Evolutionary conservation across 2,329 filamentous ascomycete genomes (phyloP), one percentile per base, ranked within the genome.

Genomic region (Fusarium concolor): DNA sequence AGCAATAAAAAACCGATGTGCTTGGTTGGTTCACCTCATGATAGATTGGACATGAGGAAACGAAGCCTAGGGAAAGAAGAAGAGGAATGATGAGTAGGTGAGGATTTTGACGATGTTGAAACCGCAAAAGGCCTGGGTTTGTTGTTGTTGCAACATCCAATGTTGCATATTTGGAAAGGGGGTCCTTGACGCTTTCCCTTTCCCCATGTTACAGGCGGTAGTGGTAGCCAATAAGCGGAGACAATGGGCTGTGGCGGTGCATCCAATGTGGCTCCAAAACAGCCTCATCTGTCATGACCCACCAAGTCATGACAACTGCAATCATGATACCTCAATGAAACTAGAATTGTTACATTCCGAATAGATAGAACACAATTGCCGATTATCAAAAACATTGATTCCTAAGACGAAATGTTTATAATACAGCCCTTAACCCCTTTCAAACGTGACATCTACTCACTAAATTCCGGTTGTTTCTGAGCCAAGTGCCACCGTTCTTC

Each of bases 11-110:
- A 49, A 45, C 41, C 33, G 43, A 59, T 54, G 20, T 43, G 44
- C 17, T 31, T 57, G 29, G 47, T 43, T 62, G 61, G 39, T 56
- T 71, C 56, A 67, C 67, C 66, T 71, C 53, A 71, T 73, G 58
- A 52, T 59, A 64, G 49, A 39, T 24, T 33, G 41, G 45, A 52
- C 55, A 52, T 44, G 59, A 42, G 49, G 38, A 46, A 20, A 4
- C n/a, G 26, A 44, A 47, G 39, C n/a, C n/a, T n/a, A 44, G 47
- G 37, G 54, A 55, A 18, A 53, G 24, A 55, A 49, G 31, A 37
- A 7, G 24, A 37, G 37, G 24, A 29, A 33, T 42, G 55, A 37
- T 57, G 43, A 47, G 43, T 35, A 57, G 44, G 20, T 35, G 26
- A 55, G 54, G 22, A 10, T 14, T 56, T 64, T 49, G 54, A 17